Base-by-base conservation (phyloP, 345 rosid genomes). In the Eucalyptus guilfoylei region DNA sequence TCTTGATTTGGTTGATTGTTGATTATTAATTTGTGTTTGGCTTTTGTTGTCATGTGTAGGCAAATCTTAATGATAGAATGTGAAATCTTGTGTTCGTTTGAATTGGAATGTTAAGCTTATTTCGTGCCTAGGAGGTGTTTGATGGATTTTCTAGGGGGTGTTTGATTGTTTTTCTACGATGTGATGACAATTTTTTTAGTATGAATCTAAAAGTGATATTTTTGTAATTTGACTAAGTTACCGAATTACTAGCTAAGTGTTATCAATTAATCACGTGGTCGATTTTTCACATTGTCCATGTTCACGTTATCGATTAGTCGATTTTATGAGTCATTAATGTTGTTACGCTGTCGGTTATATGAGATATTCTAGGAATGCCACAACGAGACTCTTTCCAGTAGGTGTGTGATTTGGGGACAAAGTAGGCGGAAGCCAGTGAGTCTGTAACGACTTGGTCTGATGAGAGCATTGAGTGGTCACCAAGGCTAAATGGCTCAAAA, bases 341-440 rank as follows among this genome's bases (percentile, higher is more conserved):
- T 21, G 26, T 52, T 52, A 52, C 2, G 0, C 0, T 8, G 5
- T 52, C 5, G 2, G 5, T 52, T 52, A 52, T 52, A 52, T 52
- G 58, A 52, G 58, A 52, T 52, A 52, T 23, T 10, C 6, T 55
- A 24, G 6, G 13, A 11, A 55, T 55, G 62, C 62, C 62, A 24
- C 28, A 55, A 24, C 11, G 6, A 6, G 62, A 55, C 5, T 24
- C 30, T 55, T 24, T 55, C 30, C 2, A 55, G 30, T 4, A 55
- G 30, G 62, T 23, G 3, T 55, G 62, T 55, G 62, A 55, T 55
- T 55, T 55, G 58, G 6, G 62, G 62, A 55, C 30, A 24, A 55
- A 24, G 1, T 55, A 24, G 30, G 62, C 0, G 1, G 0, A 55
- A 1, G 62, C 62, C 1, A 55, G 6, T 55, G 62, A 24, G 62